Conservation (phyloP, 768 basidiomycete species). For the Artomyces pyxidatus region DNA sequence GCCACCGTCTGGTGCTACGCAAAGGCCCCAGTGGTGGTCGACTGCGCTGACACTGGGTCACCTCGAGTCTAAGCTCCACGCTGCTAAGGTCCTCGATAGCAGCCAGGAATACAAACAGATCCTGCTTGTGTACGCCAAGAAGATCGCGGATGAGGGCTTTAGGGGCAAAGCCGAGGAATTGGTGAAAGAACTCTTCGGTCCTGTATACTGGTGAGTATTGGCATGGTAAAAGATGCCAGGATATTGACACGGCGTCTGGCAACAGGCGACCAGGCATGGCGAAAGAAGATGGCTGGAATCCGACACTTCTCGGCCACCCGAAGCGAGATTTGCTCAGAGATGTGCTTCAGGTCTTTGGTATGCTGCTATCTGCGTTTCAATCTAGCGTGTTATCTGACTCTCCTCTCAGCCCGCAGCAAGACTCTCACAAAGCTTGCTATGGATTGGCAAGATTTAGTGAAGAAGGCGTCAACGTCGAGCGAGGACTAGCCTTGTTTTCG, state of each 20-base stretch:
- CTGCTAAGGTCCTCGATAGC: constrained; percentile 70
- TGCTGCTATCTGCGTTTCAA: constrained; percentile 19
- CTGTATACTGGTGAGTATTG: constrained; percentile 72
- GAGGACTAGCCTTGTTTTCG: constrained; percentile 2
- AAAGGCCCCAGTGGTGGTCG: constrained; percentile 72
- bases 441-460: constrained; percentile 79
- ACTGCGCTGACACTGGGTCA: constrained; percentile 81
- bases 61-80: constrained; percentile 75
- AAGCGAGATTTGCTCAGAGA: constrained; percentile 84
- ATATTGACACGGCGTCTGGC: constrained; percentile 5
- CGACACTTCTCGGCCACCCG: constrained; percentile 57
- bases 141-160: constrained; percentile 86
- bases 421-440: constrained; percentile 64
- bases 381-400: background rate
- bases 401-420: constrained; percentile 55
- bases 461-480: constrained; percentile 34
- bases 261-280: constrained; percentile 58
- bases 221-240: background rate
- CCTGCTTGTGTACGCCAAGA: constrained; percentile 70
- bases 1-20: constrained; percentile 16
- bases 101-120: constrained; percentile 78
- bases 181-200: constrained; percentile 83
- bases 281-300: constrained; percentile 55
- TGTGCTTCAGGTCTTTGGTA: constrained; percentile 72
- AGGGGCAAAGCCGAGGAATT: constrained; percentile 85